Base-by-base conservation (phyloP, 2,329 filamentous ascomycete species). In the Ilyonectria sp. region DNA sequence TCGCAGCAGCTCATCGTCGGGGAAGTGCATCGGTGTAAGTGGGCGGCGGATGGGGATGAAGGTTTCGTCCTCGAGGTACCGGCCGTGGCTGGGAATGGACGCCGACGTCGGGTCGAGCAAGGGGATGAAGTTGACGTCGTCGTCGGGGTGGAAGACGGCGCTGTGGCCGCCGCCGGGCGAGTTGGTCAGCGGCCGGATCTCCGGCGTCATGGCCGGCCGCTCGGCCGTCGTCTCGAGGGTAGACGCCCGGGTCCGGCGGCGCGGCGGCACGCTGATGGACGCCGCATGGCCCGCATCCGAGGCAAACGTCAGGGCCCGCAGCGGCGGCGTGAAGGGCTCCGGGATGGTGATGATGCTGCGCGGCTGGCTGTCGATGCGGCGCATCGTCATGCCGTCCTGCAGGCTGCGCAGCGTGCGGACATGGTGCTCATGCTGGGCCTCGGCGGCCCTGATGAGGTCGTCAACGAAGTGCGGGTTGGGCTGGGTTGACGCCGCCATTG, bases 1-100 rank as follows among this genome's bases (percentile, higher is more conserved):
- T 19, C 79, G 76, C 10, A 87, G 80, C 7, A 87, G 79, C 35
- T 80, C 75, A 7, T 79, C 77, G 69, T 86, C 83, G 1, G 80
- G 78, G 55, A 86, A 82, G 52, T 69, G 59, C 70, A 75, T 70
- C 1, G 60, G 71, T 4, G 67, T 64, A 9, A 78, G 71, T 26
- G 61, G 64, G 7, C 61, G 60, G 11, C 70, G 60, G 57, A 72
- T 61, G 40, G 71, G 54, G 49, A 72, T 64, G 29, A 59, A 58
- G 1, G 63, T 35, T 43, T 76, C 70, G 19, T 73, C 74, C 23
- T 69, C 69, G 10, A 23, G 13, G 46, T 13, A 69, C 67, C 8
- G 40, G 40, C 65, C 55, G 29, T 63, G 67, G 11, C 37, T 19
- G 23, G 29, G 61, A 44, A 40, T 21, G 21, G 58, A 23, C 53